Conservation (phyloP, 179 eudicot genomes). For the Beta corolliflora region DNA sequence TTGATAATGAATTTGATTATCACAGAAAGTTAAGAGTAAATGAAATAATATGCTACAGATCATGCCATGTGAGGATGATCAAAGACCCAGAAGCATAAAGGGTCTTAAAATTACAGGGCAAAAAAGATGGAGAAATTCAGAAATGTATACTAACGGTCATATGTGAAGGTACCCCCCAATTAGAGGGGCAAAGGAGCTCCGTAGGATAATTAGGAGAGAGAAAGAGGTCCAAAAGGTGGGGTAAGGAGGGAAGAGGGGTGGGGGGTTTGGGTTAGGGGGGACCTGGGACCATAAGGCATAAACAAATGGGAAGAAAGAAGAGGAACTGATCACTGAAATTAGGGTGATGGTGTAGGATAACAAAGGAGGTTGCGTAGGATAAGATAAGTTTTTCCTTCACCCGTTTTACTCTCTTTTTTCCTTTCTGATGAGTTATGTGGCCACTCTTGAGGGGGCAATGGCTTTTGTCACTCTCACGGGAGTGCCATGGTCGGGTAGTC, state of each 20-base stretch:
- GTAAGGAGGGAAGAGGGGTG: background rate
- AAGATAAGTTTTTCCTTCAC: slow-evolving; percentile 8
- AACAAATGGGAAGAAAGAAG: background rate
- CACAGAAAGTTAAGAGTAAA: slow-evolving; percentile 17
- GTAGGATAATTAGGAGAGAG: slow-evolving; percentile 20
- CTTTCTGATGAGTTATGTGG: slow-evolving; percentile 5
- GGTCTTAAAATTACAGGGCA: slow-evolving; percentile 23
- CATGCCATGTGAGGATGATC: slow-evolving; percentile 31
- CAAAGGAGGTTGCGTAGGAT: slow-evolving; percentile 36
- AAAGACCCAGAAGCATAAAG: slow-evolving; percentile 31
- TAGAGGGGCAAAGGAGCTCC: slow-evolving; percentile 11
- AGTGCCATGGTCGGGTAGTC: slow-evolving; percentile 42
- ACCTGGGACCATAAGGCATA: slow-evolving; percentile 14
- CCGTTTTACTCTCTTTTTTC: background rate
- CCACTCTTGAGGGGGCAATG: slow-evolving; percentile 29
- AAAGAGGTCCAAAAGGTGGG: background rate
- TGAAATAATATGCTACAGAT: slow-evolving; percentile 40
- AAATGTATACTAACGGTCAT: slow-evolving; percentile 41
- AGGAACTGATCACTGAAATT: background rate
- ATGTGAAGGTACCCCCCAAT: slow-evolving; percentile 19
- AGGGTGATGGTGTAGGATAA: slow-evolving; percentile 32
- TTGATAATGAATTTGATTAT: slow-evolving; percentile 33
- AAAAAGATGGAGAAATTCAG: slow-evolving; percentile 12
- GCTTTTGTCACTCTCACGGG: slow-evolving; percentile 82
- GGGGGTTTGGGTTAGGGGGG: too few relatives aligned